Conservation (phyloP, 1,139 yeast genomes). For the Scheffersomyces illinoinensis region DNA sequence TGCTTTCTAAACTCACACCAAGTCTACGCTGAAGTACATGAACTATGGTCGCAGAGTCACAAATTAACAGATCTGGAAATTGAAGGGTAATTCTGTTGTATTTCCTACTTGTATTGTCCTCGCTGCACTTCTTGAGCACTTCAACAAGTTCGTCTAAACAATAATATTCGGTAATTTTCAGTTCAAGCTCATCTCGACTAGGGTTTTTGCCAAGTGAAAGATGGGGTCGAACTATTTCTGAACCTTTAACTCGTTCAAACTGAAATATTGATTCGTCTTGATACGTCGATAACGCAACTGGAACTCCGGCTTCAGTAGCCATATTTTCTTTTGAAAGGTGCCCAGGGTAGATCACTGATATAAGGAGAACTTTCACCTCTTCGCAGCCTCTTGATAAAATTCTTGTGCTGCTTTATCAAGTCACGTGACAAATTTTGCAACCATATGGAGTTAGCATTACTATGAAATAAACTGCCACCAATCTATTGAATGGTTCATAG, state of each 20-base stretch:
- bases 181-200: slow-evolving; percentile 26
- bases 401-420: not conserved
- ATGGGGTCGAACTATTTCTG: slow-evolving; percentile 23
- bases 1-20: slow-evolving; percentile 3
- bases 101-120: slow-evolving; percentile 18
- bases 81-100: slow-evolving; percentile 72
- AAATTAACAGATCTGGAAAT: slow-evolving; percentile 79
- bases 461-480: not conserved
- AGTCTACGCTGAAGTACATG: slow-evolving; percentile 44
- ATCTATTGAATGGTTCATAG: not conserved
- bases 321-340: not conserved
- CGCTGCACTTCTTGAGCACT: slow-evolving; percentile 30
- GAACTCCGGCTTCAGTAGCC: slow-evolving; percentile 37
- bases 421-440: not conserved
- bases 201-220: slow-evolving; percentile 27
- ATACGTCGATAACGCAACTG: slow-evolving; percentile 55
- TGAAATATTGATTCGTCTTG: slow-evolving; percentile 56
- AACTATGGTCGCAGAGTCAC: slow-evolving; percentile 75
- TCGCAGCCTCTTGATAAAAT: too few species aligned
- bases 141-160: slow-evolving; percentile 46
- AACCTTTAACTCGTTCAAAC: slow-evolving; percentile 34
- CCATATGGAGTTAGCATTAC: too few species aligned
- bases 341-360: not conserved
- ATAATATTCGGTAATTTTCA: slow-evolving; percentile 49
- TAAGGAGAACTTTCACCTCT: not conserved